phyloP scores from a whole-genome alignment of 805 yeast species.

The Candida vartiovaarae region DNA sequence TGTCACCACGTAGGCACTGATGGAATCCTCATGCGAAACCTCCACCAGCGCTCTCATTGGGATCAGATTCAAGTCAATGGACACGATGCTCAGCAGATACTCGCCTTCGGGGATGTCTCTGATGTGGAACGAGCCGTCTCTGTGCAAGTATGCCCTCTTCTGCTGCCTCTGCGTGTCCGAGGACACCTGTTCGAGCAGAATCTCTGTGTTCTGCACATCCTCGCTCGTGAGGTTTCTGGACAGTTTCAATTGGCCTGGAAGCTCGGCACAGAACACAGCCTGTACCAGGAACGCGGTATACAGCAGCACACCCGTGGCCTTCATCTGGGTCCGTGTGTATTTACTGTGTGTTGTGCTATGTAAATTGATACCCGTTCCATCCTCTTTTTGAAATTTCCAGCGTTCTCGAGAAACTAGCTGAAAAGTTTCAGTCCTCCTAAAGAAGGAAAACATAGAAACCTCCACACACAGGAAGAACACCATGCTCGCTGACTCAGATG shows the following conservation, averaged over 20 bases:
- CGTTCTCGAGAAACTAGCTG: no score
- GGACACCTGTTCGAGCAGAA: constrained; percentile 9
- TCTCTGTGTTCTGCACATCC: constrained; percentile 11
- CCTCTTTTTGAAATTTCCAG: no score
- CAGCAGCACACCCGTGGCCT: no score
- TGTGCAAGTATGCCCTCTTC: constrained; percentile 6
- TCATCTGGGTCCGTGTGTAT: no score
- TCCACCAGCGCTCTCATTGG: constrained; percentile 19
- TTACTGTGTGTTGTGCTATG: no score
- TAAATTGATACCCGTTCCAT: no score
- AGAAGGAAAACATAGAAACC: no score
- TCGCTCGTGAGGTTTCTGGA: constrained; percentile 8
- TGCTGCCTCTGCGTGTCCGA: not conserved
- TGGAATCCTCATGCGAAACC: constrained; percentile 7
- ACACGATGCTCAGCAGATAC: constrained; percentile 12
- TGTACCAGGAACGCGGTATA: not conserved
- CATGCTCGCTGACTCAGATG: no score
- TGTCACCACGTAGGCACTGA: constrained; percentile 10
- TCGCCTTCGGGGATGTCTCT: constrained; percentile 12
- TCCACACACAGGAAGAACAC: no score
- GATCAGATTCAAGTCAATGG: constrained; percentile 16
- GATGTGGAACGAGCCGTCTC: constrained; percentile 13
- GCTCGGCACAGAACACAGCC: constrained; percentile 5
- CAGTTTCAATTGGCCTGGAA: constrained; percentile 12
- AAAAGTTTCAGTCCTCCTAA: no score